These are phyloP conservation scores for Lactuca sativa DNA, from an alignment of 129 eudicot species.

Conservation along the genomic window DNA sequence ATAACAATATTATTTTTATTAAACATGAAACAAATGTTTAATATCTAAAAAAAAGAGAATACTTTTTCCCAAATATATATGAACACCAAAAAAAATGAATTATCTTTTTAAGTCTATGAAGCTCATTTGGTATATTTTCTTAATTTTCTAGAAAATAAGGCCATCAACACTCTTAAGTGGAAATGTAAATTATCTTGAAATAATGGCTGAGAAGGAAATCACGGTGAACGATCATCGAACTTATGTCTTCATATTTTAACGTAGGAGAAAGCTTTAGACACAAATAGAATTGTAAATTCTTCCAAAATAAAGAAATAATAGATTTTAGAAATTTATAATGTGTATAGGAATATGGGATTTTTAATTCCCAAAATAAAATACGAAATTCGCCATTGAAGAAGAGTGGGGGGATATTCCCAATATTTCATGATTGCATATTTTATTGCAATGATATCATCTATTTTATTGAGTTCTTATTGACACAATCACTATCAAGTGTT, in stretches of 20 bases:
- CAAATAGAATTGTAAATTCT: background rate
- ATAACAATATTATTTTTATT: too few species aligned
- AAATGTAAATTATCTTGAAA: background rate
- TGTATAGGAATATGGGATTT: constrained; percentile 10
- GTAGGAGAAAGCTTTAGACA: background rate
- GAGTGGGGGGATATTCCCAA: constrained; percentile 31
- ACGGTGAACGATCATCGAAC: background rate
- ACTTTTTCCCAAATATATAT: too few species aligned
- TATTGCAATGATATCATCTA: constrained; percentile 35
- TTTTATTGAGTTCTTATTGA: constrained; percentile 35
- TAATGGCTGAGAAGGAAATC: background rate
- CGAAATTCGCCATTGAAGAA: constrained; percentile 33
- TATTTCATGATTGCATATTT: constrained; percentile 34
- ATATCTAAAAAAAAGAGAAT: too few species aligned
- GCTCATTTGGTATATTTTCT: too few species aligned
- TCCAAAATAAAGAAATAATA: background rate
- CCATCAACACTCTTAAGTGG: background rate
- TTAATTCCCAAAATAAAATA: constrained; percentile 24
- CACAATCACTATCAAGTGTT: constrained; percentile 40
- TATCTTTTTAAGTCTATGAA: too few species aligned
- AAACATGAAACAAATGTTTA: too few species aligned
- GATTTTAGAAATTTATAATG: background rate
- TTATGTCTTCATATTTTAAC: background rate
- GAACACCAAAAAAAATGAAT: too few species aligned
- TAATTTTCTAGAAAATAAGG: too few species aligned